Percentiles rank a stretch among this genome's conserved stretches.
These are phyloP conservation scores for Domatiomyces catenatus DNA, from an alignment of 2,329 filamentous ascomycete species.

Conservation along the genomic window DNA sequence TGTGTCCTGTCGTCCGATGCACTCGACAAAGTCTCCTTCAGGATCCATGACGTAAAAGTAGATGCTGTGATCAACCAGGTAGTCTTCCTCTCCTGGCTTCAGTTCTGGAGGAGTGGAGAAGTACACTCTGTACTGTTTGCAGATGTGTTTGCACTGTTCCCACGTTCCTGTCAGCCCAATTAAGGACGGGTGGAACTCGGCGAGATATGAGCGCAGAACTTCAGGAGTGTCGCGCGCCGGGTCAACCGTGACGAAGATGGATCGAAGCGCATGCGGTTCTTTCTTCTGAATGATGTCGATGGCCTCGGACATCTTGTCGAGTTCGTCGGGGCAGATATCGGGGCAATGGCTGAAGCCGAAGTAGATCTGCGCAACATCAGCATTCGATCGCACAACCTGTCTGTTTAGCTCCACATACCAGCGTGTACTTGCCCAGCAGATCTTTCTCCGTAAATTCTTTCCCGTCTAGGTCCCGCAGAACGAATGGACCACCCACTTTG, in stretches of 20 bases:
- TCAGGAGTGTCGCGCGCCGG: constrained; percentile 77
- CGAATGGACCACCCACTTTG: constrained; percentile 80
- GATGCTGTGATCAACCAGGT: constrained; percentile 95
- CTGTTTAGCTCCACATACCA: constrained; percentile 23
- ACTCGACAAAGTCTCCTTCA: constrained; percentile 95
- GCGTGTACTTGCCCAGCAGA: constrained; percentile 66
- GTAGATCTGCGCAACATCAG: constrained; percentile 52
- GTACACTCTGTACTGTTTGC: constrained; percentile 93
- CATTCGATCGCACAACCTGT: not conserved
- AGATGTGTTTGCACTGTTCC: constrained; percentile 82
- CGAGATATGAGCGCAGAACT: constrained; percentile 69
- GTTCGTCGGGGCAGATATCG: constrained; percentile 95
- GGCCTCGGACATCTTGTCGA: constrained; percentile 98
- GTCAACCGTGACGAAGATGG: constrained; percentile 91
- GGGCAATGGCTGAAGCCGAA: constrained; percentile 98
- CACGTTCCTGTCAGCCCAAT: constrained; percentile 85
- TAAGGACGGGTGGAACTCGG: constrained; percentile 77
- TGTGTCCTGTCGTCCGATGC: constrained; percentile 84
- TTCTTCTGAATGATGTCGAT: constrained; percentile 49
- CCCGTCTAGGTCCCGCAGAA: constrained; percentile 67
- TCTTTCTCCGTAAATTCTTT: constrained; percentile 61
- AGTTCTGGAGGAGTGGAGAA: constrained; percentile 84
- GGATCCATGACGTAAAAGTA: constrained; percentile 99
- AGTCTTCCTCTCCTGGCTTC: constrained; percentile 75
- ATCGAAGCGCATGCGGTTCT: constrained; percentile 40